Evolutionary conservation across 345 rosid genomes (phyloP).

Genomic region (Brassica rapa): DNA sequence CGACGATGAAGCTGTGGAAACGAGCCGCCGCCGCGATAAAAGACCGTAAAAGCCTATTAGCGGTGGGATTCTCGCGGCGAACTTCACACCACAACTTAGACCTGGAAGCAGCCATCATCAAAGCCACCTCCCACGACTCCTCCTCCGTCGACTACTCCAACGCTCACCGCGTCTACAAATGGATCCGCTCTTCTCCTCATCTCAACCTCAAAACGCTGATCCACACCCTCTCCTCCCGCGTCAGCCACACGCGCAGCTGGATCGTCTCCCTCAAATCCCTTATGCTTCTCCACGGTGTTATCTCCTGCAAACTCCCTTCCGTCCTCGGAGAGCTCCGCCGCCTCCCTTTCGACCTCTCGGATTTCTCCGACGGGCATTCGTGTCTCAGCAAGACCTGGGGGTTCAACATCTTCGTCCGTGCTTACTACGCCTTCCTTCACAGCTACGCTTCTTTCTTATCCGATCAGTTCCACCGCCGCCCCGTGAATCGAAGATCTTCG

Average conservation of each 20-base stretch:
- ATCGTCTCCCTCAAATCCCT: conserved; percentile 72
- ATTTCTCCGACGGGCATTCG: conserved; percentile 55
- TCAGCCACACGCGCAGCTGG: conserved; percentile 67
- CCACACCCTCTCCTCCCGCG: conserved; percentile 50
- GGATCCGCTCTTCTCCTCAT: conserved; percentile 62
- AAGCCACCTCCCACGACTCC: conserved; percentile 85
- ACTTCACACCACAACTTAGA: conserved; percentile 45
- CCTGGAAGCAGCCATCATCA: conserved; percentile 69
- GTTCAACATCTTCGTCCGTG: conserved; percentile 57
- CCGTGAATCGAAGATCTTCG: conserved; percentile 9
- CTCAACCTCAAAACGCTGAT: conserved; percentile 57
- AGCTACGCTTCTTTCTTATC: conserved; percentile 47
- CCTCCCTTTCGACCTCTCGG: conserved; percentile 71
- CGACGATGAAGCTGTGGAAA: conserved; percentile 62
- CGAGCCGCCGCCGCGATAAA: conserved; percentile 71
- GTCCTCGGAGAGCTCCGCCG: conserved; percentile 49
- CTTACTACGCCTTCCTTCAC: conserved; percentile 64
- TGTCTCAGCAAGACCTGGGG: conserved; percentile 52
- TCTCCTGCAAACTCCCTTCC: conserved; percentile 54
- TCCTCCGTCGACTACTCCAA: conserved; percentile 55
- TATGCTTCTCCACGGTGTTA: conserved; percentile 72
- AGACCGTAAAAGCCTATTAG: conserved; percentile 66
- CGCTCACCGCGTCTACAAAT: conserved; percentile 59
- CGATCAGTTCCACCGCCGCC: conserved; percentile 22
- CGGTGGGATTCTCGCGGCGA: conserved; percentile 40